Evolutionary conservation across 2,329 filamentous ascomycete genomes (phyloP).

Genomic region (Cercospora citrullina): DNA sequence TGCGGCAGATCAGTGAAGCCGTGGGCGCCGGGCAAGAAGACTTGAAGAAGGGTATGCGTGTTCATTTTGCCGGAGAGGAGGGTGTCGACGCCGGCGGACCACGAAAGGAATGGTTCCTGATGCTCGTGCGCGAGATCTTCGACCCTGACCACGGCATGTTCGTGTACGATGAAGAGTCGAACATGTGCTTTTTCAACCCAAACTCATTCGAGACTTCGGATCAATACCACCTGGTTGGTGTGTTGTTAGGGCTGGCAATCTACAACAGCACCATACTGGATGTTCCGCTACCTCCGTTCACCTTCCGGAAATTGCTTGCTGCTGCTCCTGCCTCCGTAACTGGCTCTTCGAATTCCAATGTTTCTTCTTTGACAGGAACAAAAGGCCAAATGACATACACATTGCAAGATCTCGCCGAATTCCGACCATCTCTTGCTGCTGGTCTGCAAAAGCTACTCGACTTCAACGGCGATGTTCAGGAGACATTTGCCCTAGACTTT

Average conservation of each 20-base stretch:
- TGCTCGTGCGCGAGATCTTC: slow-evolving; percentile 85
- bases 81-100: slow-evolving; percentile 87
- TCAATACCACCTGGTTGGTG: slow-evolving; percentile 86
- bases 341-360: slow-evolving; percentile 53
- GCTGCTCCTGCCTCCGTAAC: slow-evolving; percentile 65
- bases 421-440: slow-evolving; percentile 70
- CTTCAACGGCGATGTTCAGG: slow-evolving; percentile 79
- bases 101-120: slow-evolving; percentile 91
- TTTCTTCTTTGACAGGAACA: slow-evolving; percentile 38
- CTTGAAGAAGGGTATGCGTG: slow-evolving; percentile 84
- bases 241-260: slow-evolving; percentile 83
- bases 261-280: slow-evolving; percentile 95
- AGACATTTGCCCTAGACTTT: slow-evolving; percentile 79
- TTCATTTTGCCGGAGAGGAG: slow-evolving; percentile 85
- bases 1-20: slow-evolving; percentile 80
- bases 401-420: slow-evolving; percentile 80
- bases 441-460: slow-evolving; percentile 76
- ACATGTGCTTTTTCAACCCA: slow-evolving; percentile 91
- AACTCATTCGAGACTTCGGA: slow-evolving; percentile 87
- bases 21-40: slow-evolving; percentile 79
- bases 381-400: slow-evolving; percentile 65
- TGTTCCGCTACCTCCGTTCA: slow-evolving; percentile 81
- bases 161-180: slow-evolving; percentile 85
- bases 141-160: slow-evolving; percentile 92
- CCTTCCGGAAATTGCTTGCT: slow-evolving; percentile 82